A percentile compares a stretch with the other conserved stretches of the same genome.
Evolutionary conservation across 2,329 filamentous ascomycete species (phyloP).

Genomic region (Trichophyton simii): DNA sequence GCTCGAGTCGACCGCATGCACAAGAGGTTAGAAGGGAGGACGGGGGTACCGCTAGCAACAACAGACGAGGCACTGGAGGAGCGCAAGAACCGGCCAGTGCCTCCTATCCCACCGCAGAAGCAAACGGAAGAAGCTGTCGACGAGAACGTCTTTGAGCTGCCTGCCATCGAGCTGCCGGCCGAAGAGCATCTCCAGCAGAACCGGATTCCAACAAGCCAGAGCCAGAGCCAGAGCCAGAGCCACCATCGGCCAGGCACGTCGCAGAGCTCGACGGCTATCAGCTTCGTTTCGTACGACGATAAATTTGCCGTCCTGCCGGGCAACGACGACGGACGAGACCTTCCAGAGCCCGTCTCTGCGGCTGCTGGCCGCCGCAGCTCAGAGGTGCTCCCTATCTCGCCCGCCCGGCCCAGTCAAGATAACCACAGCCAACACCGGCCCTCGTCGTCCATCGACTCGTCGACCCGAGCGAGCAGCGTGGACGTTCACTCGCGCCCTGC

Average conservation of each 20-base stretch:
- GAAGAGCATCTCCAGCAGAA: conserved; percentile 34
- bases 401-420: conserved; percentile 29
- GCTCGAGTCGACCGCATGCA: conserved; percentile 73
- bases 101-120: conserved; percentile 8
- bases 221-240: too few species aligned
- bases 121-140: conserved; percentile 14
- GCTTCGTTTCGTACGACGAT: conserved; percentile 46
- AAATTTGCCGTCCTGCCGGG: conserved; percentile 56
- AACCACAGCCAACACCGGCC: not conserved
- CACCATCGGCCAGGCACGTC: conserved; percentile 14
- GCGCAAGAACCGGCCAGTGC: conserved; percentile 7
- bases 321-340: conserved; percentile 27
- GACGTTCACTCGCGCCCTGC: conserved; percentile 18
- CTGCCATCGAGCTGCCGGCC: conserved; percentile 48
- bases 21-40: conserved; percentile 44
- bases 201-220: conserved; percentile 16
- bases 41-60: conserved; percentile 25
- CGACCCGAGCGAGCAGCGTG: conserved; percentile 21
- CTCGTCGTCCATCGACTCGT: conserved; percentile 18
- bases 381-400: conserved; percentile 16
- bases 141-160: conserved; percentile 15
- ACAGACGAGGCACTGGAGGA: conserved; percentile 5
- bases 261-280: conserved; percentile 17
- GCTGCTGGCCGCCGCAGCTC: conserved; percentile 18
- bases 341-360: conserved; percentile 33